phyloP scores from a whole-genome alignment of 371 early-diverging fungal species.

The Mucor velutinosus region DNA sequence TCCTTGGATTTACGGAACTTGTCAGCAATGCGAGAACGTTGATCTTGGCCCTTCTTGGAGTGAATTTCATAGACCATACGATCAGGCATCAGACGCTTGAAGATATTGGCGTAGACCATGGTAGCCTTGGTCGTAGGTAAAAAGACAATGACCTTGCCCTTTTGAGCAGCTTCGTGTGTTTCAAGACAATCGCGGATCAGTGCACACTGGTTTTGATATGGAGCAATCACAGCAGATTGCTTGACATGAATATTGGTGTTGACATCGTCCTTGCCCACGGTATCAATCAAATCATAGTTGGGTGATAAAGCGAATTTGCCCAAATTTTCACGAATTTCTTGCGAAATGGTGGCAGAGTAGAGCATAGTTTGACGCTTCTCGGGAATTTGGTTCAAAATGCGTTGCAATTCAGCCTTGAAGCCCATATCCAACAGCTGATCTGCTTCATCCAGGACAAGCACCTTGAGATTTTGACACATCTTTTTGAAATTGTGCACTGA shows the following conservation, averaged over 20 bases:
- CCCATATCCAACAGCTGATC: constrained; percentile 99
- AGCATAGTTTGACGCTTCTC: constrained; percentile 92
- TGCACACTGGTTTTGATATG: constrained; percentile 64
- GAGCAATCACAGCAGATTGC: constrained; percentile 74
- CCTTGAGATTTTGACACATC: constrained; percentile 63
- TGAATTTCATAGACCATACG: constrained; percentile 74
- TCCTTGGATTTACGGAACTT: constrained; percentile 69
- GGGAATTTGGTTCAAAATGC: constrained; percentile 81
- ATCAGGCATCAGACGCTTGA: constrained; percentile 49
- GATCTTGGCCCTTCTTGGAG: constrained; percentile 73
- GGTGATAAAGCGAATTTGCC: constrained; percentile 78
- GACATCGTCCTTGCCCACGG: constrained; percentile 84
- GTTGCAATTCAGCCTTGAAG: constrained; percentile 91
- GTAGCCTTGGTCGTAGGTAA: constrained; percentile 84
- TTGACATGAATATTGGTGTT: constrained; percentile 75
- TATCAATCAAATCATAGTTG: constrained; percentile 77
- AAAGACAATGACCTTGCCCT: constrained; percentile 90
- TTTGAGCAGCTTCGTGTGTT: constrained; percentile 51
- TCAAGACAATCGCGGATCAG: constrained; percentile 65
- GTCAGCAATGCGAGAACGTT: constrained; percentile 74
- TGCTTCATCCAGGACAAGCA: constrained; percentile 97
- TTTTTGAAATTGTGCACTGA: constrained; percentile 60
- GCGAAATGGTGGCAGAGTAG: constrained; percentile 97
- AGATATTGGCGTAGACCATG: constrained; percentile 69
- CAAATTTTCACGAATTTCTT: constrained; percentile 66